Conservation (phyloP, 345 rosid genomes). For the Eutrema japonicum region DNA sequence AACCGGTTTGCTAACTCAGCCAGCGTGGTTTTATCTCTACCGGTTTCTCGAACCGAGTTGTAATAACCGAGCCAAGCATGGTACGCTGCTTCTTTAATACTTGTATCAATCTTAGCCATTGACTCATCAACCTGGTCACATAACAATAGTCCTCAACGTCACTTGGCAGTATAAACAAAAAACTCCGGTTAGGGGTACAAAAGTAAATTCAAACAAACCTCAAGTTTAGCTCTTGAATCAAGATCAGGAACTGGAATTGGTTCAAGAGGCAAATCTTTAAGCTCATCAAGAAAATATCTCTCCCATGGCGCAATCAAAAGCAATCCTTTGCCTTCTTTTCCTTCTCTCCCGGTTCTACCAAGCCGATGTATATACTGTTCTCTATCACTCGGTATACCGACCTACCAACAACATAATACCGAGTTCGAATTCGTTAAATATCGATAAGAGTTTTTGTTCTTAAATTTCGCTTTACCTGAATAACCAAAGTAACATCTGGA, state of each 20-base stretch:
- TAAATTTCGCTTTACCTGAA: conserved; percentile 61
- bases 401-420: conserved; percentile 49
- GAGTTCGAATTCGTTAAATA: neutral
- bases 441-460: conserved; percentile 2
- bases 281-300: conserved; percentile 79
- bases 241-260: conserved; percentile 59
- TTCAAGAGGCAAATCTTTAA: conserved; percentile 80
- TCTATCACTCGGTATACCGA: conserved; percentile 77
- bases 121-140: conserved; percentile 66
- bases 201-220: conserved; percentile 52
- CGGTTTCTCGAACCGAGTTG: conserved; percentile 79
- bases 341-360: conserved; percentile 91
- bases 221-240: conserved; percentile 57
- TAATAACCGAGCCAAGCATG: conserved; percentile 98
- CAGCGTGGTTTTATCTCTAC: conserved; percentile 85
- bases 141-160: conserved; percentile 4
- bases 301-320: conserved; percentile 96
- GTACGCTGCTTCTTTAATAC: conserved; percentile 91
- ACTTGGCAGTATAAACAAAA: neutral
- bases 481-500: conserved; percentile 94
- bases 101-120: conserved; percentile 70
- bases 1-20: conserved; percentile 82
- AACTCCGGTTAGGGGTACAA: neutral
- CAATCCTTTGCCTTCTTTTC: conserved; percentile 84
- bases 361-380: conserved; percentile 90